phyloP scores from a whole-genome alignment of 805 yeast genomes.

The Metschnikowia sp. region DNA sequence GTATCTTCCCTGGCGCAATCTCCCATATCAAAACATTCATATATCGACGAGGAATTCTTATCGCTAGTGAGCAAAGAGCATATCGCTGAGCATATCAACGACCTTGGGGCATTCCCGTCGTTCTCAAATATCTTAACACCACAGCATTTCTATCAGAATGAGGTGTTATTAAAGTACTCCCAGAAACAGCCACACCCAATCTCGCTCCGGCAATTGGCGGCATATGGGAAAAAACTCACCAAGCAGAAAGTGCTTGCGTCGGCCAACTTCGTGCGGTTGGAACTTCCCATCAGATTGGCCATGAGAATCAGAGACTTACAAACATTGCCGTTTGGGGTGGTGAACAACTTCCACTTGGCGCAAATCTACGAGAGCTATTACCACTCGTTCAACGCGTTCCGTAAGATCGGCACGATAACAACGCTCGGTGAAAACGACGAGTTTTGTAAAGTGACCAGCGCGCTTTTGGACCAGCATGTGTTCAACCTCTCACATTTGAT shows the following conservation, averaged over 20 bases:
- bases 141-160: conserved; percentile 86
- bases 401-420: conserved; percentile 65
- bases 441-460: conserved; percentile 63
- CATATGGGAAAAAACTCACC: conserved; percentile 77
- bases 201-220: conserved; percentile 83
- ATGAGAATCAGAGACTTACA: conserved; percentile 78
- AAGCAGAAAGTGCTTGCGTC: conserved; percentile 73
- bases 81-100: conserved; percentile 28
- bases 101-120: conserved; percentile 41
- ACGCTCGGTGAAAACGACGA: conserved; percentile 70
- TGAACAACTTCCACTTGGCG: conserved; percentile 79
- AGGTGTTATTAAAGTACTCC: conserved; percentile 60
- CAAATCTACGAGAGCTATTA: conserved; percentile 88
- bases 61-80: conserved; percentile 29
- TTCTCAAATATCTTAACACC: conserved; percentile 42
- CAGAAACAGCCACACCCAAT: conserved; percentile 80
- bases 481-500: conserved; percentile 81
- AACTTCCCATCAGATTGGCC: conserved; percentile 80
- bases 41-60: conserved; percentile 34
- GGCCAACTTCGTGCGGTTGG: conserved; percentile 86
- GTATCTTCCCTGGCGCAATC: not conserved
- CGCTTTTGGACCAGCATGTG: conserved; percentile 74
- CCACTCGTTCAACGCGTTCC: conserved; percentile 79
- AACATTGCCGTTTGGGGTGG: conserved; percentile 74
- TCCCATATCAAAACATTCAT: conserved; percentile 10